phyloP scores from a whole-genome alignment of 2,329 filamentous ascomycete genomes.

The Ilyonectria robusta region DNA sequence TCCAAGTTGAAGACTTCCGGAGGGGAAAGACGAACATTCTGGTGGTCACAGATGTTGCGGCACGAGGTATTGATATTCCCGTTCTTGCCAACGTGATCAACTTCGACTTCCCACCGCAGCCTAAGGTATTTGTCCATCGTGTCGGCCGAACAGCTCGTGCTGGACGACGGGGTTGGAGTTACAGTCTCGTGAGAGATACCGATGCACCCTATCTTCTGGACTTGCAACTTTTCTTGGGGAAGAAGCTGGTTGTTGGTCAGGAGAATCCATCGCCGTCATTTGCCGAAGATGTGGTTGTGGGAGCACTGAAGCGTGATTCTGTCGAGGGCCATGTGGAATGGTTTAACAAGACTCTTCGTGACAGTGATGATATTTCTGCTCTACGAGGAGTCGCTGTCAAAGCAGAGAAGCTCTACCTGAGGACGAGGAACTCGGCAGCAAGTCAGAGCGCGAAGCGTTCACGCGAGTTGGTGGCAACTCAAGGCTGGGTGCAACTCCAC shows the following conservation, averaged over 20 bases:
- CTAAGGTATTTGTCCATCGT: constrained; percentile 96
- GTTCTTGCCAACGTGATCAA: constrained; percentile 98
- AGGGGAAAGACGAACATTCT: constrained; percentile 88
- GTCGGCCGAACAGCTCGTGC: constrained; percentile 97
- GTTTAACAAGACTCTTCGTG: constrained; percentile 82
- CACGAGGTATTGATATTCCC: constrained; percentile 97
- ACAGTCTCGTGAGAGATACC: constrained; percentile 88
- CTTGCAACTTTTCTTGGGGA: constrained; percentile 93
- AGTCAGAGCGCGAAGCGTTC: constrained; percentile 90
- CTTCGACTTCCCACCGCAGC: constrained; percentile 97
- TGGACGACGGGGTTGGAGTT: constrained; percentile 93
- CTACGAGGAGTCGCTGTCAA: constrained; percentile 84
- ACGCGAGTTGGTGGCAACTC: constrained; percentile 80
- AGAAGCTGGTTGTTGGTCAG: constrained; percentile 83
- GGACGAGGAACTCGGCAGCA: constrained; percentile 91
- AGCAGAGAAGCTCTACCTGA: constrained; percentile 93
- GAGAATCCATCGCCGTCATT: constrained; percentile 76
- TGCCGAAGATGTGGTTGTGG: constrained; percentile 87
- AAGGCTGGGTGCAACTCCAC: constrained; percentile 82
- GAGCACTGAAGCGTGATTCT: constrained; percentile 78
- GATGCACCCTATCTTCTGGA: constrained; percentile 95
- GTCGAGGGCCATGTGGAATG: constrained; percentile 86
- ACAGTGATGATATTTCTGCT: constrained; percentile 79
- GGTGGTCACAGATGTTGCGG: constrained; percentile 96
- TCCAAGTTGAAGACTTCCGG: constrained; percentile 92